These are phyloP conservation scores for Cucurbita moschata DNA, from an alignment of 306 rosid genomes.

Conservation along the genomic window DNA sequence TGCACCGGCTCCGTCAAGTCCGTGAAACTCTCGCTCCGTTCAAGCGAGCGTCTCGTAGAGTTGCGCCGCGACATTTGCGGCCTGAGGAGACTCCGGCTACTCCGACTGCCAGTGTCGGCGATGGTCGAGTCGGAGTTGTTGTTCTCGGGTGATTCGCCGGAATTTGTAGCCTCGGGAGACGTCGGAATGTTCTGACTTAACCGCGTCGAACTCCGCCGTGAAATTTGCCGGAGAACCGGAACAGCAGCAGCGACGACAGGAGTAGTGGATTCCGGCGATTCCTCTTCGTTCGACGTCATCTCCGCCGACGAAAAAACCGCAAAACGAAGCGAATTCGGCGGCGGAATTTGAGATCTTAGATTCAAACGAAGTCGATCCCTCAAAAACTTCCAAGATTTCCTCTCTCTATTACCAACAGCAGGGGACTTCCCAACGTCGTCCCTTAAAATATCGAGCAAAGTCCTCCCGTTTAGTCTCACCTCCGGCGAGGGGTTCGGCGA, in stretches of 20 bases:
- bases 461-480: constrained; percentile 18
- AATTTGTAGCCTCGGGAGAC: neutral
- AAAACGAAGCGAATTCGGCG: constrained; percentile 19
- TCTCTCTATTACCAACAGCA: constrained; percentile 25
- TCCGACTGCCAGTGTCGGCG: neutral
- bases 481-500: constrained; percentile 10
- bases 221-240: neutral
- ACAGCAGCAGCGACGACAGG: neutral
- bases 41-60: constrained; percentile 12
- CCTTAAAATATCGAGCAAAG: constrained; percentile 49
- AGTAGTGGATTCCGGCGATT: neutral
- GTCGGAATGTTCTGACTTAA: neutral
- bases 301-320: neutral
- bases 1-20: constrained; percentile 13
- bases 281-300: constrained; percentile 11
- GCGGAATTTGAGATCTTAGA: constrained; percentile 16
- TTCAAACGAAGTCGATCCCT: constrained; percentile 52
- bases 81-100: neutral
- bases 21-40: constrained; percentile 9
- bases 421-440: constrained; percentile 27
- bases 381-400: constrained; percentile 56
- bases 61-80: constrained; percentile 16
- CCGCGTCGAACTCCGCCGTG: constrained; percentile 15
- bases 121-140: neutral
- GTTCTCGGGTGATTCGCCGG: constrained; percentile 1